phyloP scores from a whole-genome alignment of 1,284 basidiomycete species.

The Tausonia pullulans region DNA sequence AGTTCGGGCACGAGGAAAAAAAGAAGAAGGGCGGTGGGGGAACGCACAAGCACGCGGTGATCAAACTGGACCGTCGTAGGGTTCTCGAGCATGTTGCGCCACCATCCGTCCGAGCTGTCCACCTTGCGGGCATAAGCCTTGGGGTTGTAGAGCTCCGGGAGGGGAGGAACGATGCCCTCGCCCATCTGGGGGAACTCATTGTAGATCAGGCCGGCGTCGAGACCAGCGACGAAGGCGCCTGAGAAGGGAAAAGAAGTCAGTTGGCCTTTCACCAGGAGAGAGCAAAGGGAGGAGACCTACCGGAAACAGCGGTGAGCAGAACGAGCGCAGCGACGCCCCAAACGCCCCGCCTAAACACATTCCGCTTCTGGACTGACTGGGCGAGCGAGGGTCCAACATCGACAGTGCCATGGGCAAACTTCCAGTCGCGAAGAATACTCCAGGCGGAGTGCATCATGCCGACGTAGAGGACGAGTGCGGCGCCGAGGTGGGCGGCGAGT shows the following conservation, averaged over 20 bases:
- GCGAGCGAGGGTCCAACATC: background rate
- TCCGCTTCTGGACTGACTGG: constrained; percentile 37
- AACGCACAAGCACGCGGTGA: constrained; percentile 74
- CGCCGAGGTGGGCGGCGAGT: constrained; percentile 83
- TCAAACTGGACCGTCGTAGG: constrained; percentile 96
- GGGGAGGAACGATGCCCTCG: constrained; percentile 67
- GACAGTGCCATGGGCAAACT: constrained; percentile 44
- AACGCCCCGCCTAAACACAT: constrained; percentile 50
- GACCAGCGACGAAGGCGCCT: constrained; percentile 95
- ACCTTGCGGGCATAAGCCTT: constrained; percentile 54
- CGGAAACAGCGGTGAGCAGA: constrained; percentile 80
- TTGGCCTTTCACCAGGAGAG: background rate
- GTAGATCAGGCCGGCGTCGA: constrained; percentile 92
- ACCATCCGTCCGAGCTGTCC: constrained; percentile 66
- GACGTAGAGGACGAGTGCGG: constrained; percentile 80
- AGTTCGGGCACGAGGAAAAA: background rate
- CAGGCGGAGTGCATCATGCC: constrained; percentile 83
- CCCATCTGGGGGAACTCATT: constrained; percentile 99
- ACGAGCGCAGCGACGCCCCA: constrained; percentile 61
- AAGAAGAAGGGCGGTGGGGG: background rate
- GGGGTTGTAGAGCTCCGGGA: constrained; percentile 67
- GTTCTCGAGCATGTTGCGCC: constrained; percentile 93
- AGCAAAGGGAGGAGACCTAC: constrained; percentile 36
- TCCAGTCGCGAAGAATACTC: constrained; percentile 67
- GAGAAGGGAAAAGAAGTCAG: constrained; percentile 6